phyloP scores from a whole-genome alignment of 2,329 filamentous ascomycete genomes.

The Acrodontium crateriforme region DNA sequence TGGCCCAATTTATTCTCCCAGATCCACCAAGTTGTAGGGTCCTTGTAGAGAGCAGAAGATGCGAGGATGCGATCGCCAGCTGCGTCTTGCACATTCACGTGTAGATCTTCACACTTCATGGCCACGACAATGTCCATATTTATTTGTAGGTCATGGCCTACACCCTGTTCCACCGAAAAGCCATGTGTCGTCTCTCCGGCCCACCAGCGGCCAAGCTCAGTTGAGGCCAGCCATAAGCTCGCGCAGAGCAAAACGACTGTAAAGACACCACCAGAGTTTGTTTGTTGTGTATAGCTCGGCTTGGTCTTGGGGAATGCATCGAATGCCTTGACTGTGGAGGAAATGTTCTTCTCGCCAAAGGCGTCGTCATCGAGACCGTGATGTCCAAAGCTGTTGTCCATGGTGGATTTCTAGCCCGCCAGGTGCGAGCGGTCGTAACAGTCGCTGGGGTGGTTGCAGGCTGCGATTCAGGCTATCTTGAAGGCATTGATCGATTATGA shows the following conservation, averaged over 20 bases:
- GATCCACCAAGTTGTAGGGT: constrained; percentile 66
- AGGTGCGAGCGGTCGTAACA: too few relatives aligned
- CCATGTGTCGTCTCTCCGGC: constrained; percentile 70
- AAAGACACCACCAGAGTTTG: constrained; percentile 82
- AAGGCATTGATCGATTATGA: too few relatives aligned
- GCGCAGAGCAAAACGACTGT: constrained; percentile 68
- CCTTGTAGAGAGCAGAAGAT: constrained; percentile 55
- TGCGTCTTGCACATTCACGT: constrained; percentile 94
- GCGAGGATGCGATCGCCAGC: constrained; percentile 85
- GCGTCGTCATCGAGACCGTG: constrained; percentile 56
- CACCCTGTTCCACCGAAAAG: constrained; percentile 85
- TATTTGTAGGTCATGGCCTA: constrained; percentile 78
- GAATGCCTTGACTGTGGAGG: constrained; percentile 60
- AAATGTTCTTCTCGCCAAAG: constrained; percentile 58
- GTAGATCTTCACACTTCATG: constrained; percentile 80
- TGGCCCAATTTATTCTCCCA: constrained; percentile 60
- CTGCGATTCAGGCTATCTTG: too few relatives aligned
- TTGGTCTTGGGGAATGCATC: constrained; percentile 98
- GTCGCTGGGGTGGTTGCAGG: too few relatives aligned
- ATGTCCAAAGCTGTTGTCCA: constrained; percentile 67
- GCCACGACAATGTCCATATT: constrained; percentile 87
- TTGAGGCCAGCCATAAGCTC: constrained; percentile 60
- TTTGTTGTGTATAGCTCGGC: constrained; percentile 75
- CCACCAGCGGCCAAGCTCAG: constrained; percentile 74
- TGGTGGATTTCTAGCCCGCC: constrained; percentile 26